Conservation (phyloP, 2,329 filamentous ascomycete species). For the Trichoderma brevicompactum region DNA sequence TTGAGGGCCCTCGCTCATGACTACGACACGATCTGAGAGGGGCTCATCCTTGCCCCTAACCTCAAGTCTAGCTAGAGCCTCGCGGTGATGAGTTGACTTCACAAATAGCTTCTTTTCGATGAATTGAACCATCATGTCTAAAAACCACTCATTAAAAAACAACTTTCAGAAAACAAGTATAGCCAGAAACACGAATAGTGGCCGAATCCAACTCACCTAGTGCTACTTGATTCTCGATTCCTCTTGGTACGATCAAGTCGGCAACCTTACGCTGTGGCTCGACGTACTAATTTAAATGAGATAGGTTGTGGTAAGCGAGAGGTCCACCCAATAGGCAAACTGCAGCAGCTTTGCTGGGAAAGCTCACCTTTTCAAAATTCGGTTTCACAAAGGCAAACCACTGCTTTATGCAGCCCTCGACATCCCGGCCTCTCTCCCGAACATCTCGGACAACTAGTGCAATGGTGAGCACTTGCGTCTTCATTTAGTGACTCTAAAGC, state of each 20-base stretch:
- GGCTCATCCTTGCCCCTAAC: conserved; percentile 71
- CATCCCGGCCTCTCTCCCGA: conserved; percentile 82
- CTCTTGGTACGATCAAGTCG: conserved; percentile 93
- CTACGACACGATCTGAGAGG: conserved; percentile 73
- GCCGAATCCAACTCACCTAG: conserved; percentile 61
- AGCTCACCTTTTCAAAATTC: conserved; percentile 77
- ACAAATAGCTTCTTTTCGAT: conserved; percentile 84
- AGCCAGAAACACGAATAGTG: background rate
- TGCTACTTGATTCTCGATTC: conserved; percentile 91
- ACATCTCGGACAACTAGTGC: conserved; percentile 80
- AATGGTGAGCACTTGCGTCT: conserved; percentile 20
- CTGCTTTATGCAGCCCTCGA: conserved; percentile 96
- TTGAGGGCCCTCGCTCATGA: conserved; percentile 79
- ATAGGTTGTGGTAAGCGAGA: background rate
- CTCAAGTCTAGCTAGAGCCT: conserved; percentile 77
- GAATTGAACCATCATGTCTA: conserved; percentile 91
- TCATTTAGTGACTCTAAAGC: background rate
- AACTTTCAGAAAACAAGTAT: background rate
- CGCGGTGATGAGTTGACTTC: conserved; percentile 83
- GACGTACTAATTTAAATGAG: conserved; percentile 63
- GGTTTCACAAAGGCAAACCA: conserved; percentile 98
- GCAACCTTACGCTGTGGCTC: conserved; percentile 88
- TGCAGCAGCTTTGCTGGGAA: background rate
- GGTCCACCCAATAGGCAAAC: background rate
- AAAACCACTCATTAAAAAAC: conserved; percentile 18